phyloP scores from a whole-genome alignment of 352 stramenopile genomes.

The Heterotrichella gracilis region DNA sequence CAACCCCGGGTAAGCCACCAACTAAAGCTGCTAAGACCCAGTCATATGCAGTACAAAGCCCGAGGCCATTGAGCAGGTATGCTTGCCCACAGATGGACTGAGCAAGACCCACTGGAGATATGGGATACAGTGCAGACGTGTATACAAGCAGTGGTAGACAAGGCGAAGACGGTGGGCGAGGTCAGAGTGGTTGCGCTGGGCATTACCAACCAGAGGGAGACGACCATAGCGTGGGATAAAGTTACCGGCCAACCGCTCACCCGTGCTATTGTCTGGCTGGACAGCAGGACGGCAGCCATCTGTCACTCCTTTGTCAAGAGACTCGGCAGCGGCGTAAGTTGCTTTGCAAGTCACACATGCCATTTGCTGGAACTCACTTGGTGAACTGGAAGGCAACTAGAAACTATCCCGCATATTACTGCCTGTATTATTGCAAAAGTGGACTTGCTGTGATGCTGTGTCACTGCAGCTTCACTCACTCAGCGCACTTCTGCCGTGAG shows the following conservation, averaged over 20 bases:
- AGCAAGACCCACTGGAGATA: constrained; percentile 83
- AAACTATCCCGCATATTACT: no score
- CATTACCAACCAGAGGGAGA: constrained; percentile 97
- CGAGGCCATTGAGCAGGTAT: no score
- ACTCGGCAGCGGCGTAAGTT: constrained; percentile 18
- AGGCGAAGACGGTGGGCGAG: constrained; percentile 28
- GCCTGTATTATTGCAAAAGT: no score
- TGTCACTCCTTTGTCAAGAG: constrained; percentile 26
- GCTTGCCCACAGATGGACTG: constrained; percentile 63
- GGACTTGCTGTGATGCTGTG: no score
- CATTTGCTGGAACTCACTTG: neutral
- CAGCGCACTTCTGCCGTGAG: no score
- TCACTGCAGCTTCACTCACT: no score
- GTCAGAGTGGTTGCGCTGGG: constrained; percentile 55
- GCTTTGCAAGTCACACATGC: constrained; percentile 12
- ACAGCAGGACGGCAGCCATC: constrained; percentile 61
- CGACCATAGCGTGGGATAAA: constrained; percentile 75
- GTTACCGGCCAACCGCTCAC: constrained; percentile 66
- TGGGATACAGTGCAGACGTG: constrained; percentile 39
- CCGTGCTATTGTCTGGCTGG: constrained; percentile 94
- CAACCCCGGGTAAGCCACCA: no score
- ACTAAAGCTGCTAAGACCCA: no score
- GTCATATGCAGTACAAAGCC: no score
- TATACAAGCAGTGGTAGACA: constrained; percentile 35
- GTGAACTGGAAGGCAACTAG: no score